Evolutionary conservation across 1,284 basidiomycete species (phyloP).

Genomic region (Ceratobasidium sp.): DNA sequence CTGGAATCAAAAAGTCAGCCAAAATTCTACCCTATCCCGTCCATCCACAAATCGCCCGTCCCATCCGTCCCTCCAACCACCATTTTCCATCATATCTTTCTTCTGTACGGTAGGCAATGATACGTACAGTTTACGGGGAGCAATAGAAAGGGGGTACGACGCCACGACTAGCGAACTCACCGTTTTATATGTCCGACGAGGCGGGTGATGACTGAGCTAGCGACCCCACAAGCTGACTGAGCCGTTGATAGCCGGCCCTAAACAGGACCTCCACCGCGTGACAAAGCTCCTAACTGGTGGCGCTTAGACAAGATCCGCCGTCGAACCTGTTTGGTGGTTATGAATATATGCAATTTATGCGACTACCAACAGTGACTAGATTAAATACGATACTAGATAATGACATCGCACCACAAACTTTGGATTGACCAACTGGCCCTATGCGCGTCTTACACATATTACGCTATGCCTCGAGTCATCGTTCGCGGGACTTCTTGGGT

Average conservation of each 20-base stretch:
- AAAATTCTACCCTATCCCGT: slow-evolving; percentile 35
- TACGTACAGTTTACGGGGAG: slow-evolving; percentile 28
- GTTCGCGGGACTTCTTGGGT: no score
- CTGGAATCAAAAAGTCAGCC: slow-evolving; percentile 30
- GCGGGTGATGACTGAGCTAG: slow-evolving; percentile 24
- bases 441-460: no score
- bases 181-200: slow-evolving; percentile 26
- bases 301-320: not conserved
- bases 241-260: slow-evolving; percentile 6
- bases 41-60: slow-evolving; percentile 32
- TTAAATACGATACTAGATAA: no score
- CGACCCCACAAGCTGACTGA: slow-evolving; percentile 11
- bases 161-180: slow-evolving; percentile 15
- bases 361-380: no score
- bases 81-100: not conserved
- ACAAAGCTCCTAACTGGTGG: slow-evolving; percentile 2
- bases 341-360: no score
- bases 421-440: no score
- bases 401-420: no score
- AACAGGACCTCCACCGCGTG: slow-evolving; percentile 31
- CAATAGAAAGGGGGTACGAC: slow-evolving; percentile 8
- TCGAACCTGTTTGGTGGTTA: slow-evolving; percentile 3
- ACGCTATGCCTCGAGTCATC: no score
- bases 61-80: slow-evolving; percentile 7
- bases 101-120: not conserved